These are phyloP conservation scores for Miscanthus sacchariflorus DNA, from an alignment of 202 grass and related monocot species.

Conservation along the genomic window DNA sequence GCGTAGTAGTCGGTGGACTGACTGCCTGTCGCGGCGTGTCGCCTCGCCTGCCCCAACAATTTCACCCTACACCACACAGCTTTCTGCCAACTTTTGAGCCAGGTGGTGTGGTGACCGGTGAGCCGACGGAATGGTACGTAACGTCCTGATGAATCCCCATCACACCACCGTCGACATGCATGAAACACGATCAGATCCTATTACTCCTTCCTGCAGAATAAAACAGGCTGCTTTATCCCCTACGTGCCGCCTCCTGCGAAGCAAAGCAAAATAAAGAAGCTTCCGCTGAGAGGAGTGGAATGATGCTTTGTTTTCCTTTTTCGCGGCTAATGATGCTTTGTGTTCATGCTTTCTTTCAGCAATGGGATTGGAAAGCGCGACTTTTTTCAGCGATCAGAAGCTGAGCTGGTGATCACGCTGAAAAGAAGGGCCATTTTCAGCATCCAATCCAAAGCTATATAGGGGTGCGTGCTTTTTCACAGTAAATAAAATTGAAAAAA, in stretches of 20 bases:
- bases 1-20: too few relatives aligned
- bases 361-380: background rate
- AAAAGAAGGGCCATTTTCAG: constrained; percentile 5
- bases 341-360: background rate
- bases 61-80: too few relatives aligned
- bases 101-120: too few relatives aligned
- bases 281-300: background rate
- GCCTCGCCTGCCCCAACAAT: too few relatives aligned
- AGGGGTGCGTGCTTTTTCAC: background rate
- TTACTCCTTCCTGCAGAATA: background rate
- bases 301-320: too few relatives aligned
- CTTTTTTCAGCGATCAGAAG: background rate
- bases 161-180: too few relatives aligned
- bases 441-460: background rate
- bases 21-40: too few relatives aligned
- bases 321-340: background rate
- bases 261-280: background rate
- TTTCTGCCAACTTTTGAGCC: background rate
- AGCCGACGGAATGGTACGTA: too few relatives aligned
- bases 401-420: background rate
- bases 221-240: background rate
- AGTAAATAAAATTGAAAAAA: background rate
- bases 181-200: too few relatives aligned
- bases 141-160: too few relatives aligned
- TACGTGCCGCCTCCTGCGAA: background rate